Base-by-base conservation (phyloP, 2,329 filamentous ascomycete species). In the Rhinocladiella mackenziei region DNA sequence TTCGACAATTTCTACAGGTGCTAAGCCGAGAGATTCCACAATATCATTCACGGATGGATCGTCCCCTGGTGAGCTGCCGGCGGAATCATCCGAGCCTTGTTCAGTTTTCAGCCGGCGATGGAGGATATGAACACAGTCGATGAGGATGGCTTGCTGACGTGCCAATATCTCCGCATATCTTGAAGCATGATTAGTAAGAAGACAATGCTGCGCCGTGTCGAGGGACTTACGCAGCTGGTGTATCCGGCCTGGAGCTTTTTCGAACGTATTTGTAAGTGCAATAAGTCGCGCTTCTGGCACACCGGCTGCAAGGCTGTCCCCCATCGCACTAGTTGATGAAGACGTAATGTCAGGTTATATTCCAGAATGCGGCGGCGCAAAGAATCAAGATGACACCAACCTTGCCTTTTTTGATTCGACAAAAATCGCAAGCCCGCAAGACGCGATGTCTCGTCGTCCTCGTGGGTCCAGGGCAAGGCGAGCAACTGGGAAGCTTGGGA, bases 101-200 rank as follows among this genome's bases (percentile, higher is more conserved):
- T 22, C 17, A 5, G 5, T n/a, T 13, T 19, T 20, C 17, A 35
- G 32, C 17, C 32, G 32, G 13, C 32, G 32, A 13, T 35, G 18
- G 5, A 35, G 32, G 13, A 19, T 35, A 17, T 35, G 17, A 19
- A 35, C 32, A n/a, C 32, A 35, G 11, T 35, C 17, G 11, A 35
- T 13, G 17, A 35, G 22, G 6, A 19, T 22, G 17, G 32, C 32
- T 35, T 35, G 32, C 32, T 35, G 32, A 17, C 32, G 17, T 35
- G 32, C 32, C 18, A 35, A 35, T n/a, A 19, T 35, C 22, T 17
- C 32, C 6, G 32, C 32, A 35, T 35, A 35, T 35, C 32, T 35
- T 3, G 5, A 19, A 13, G 7, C 18, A 10, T 6, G 14, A 6
- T 22, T 6, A 22, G 8, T n/a, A 3, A 2, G 11, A 10, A n/a